Base-by-base conservation (phyloP, 768 basidiomycete species). In the Hypholoma fasciculare region DNA sequence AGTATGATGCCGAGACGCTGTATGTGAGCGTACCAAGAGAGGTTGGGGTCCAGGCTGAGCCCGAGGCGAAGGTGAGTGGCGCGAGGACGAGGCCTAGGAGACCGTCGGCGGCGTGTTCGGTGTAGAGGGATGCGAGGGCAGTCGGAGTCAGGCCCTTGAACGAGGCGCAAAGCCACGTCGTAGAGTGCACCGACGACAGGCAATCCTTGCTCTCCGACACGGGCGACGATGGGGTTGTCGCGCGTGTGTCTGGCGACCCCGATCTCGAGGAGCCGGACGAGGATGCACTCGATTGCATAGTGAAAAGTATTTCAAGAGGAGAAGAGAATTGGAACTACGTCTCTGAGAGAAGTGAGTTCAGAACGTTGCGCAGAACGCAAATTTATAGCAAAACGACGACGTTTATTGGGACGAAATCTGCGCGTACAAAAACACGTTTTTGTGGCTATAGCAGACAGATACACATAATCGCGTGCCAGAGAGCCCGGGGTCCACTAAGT, bases 261-360 rank as follows among this genome's bases (percentile, higher is more conserved):
- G 71, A 68, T 30, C 70, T 69, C 30, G 75, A 74, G 12, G 71
- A 70, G 42, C 64, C 65, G n/a, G 72, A 71, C 47, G 74, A 74
- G 19, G 71, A 68, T 2, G 73, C 67, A 37, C 36, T 14, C 26
- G 30, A 27, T 17, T 58, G 56, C 53, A 48, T 49, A 14, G 7
- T 54, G 34, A 38, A 20, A 44, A 43, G 37, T 38, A 16, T 7
- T 34, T 34, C 30, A 9, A 23, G 11, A 27, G 14, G 11, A 27
- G 14, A 8, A 12, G 30, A 34, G 5, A 9, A 8, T 8, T 16
- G 7, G 8, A 26, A 19, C 20, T 16, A 27, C 13, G 8, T 16
- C 50, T 19, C 49, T 8, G 19, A 34, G 27, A 39, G 39, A 8
- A 57, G 56, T 43, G 37, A 36, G n/a, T n/a, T n/a, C n/a, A 23